These are phyloP conservation scores for Cocos nucifera DNA, from an alignment of 176 grass and related monocot species.

Conservation along the genomic window DNA sequence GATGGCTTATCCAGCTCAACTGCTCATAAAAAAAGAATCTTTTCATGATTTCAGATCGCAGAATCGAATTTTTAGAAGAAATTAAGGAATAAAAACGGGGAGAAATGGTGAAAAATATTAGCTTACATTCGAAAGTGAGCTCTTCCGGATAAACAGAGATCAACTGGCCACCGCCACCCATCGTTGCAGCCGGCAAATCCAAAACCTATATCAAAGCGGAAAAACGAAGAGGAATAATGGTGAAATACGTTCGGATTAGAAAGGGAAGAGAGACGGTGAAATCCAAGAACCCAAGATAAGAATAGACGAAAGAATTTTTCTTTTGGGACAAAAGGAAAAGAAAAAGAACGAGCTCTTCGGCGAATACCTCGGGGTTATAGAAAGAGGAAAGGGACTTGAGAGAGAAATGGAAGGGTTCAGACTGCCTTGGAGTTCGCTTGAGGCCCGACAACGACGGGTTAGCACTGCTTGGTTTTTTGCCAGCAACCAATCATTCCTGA, in stretches of 20 bases:
- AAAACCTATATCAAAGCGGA: conserved; percentile 7
- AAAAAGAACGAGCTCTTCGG: too few relatives aligned
- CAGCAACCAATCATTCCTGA: too few relatives aligned
- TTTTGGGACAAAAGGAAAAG: too few relatives aligned
- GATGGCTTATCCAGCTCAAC: conserved; percentile 93
- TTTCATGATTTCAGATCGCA: conserved; percentile 2
- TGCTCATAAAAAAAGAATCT: conserved; percentile 24
- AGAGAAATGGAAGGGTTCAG: background rate
- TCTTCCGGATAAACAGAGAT: conserved; percentile 87
- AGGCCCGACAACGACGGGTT: conserved; percentile 40
- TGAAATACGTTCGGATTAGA: too few relatives aligned
- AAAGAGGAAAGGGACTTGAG: conserved; percentile 12
- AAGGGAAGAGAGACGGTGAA: too few relatives aligned
- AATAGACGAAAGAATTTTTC: conserved; percentile 4
- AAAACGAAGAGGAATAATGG: conserved; percentile 11
- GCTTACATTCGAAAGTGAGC: conserved; percentile 81
- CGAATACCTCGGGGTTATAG: background rate
- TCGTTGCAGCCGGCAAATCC: conserved; percentile 25
- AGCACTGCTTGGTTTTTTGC: conserved; percentile 29
- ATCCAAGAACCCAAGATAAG: too few relatives aligned
- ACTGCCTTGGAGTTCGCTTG: conserved; percentile 38
- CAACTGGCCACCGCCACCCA: conserved; percentile 67
- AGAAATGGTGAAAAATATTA: conserved; percentile 8
- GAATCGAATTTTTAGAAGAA: conserved; percentile 6
- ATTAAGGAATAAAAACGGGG: background rate